Evolutionary conservation across 768 basidiomycete genomes (phyloP).

Genomic region (Mycena galopus): DNA sequence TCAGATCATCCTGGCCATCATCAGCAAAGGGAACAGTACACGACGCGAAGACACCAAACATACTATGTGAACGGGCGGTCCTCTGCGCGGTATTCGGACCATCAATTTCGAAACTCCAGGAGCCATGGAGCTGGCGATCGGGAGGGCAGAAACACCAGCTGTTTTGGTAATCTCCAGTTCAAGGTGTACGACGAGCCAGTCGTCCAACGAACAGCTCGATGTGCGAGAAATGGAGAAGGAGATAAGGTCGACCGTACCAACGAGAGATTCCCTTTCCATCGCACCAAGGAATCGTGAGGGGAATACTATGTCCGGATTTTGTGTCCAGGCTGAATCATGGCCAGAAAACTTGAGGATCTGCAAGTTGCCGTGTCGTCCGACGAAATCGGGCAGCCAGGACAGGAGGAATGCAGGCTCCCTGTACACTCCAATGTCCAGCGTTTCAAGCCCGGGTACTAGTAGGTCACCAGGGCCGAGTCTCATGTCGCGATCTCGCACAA

Average conservation of each 20-base stretch:
- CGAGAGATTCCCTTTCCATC: background rate
- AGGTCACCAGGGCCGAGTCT: background rate
- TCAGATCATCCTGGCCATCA: background rate
- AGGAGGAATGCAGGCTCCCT: background rate
- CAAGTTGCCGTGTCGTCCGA: background rate
- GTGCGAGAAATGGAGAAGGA: constrained; percentile 14
- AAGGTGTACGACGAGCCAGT: constrained; percentile 1
- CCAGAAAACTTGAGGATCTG: background rate
- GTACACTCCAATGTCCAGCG: background rate
- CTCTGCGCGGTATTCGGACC: background rate
- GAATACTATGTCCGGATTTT: constrained; percentile 6
- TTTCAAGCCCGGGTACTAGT: constrained; percentile 14
- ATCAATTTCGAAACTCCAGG: background rate
- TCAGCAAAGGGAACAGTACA: background rate
- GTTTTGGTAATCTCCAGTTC: background rate
- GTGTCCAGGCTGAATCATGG: background rate
- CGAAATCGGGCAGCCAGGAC: constrained; percentile 15
- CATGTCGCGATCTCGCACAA: background rate
- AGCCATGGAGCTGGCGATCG: background rate
- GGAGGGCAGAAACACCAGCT: constrained; percentile 1
- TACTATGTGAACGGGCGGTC: background rate
- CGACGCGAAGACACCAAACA: background rate
- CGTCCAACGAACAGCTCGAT: background rate
- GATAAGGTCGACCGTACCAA: background rate
- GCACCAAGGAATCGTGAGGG: background rate